These are phyloP conservation scores for Wickerhamiella hasegawae DNA, from an alignment of 805 yeast species.

Conservation along the genomic window DNA sequence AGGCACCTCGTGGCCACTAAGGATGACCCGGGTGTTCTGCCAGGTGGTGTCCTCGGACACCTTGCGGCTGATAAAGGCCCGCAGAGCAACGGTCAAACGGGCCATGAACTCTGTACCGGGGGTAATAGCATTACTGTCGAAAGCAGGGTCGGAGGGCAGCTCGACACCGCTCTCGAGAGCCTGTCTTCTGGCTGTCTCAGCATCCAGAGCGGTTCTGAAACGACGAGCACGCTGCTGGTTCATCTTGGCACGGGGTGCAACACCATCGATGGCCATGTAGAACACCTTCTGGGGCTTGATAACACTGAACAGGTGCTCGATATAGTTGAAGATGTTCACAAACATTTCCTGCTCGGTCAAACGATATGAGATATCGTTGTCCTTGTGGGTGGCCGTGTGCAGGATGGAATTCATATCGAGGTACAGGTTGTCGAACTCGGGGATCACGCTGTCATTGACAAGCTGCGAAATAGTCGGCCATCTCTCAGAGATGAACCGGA, in stretches of 20 bases:
- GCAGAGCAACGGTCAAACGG: slow-evolving; percentile 58
- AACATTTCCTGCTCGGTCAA: slow-evolving; percentile 83
- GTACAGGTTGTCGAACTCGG: slow-evolving; percentile 89
- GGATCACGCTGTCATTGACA: slow-evolving; percentile 65
- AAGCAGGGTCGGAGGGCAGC: slow-evolving; percentile 56
- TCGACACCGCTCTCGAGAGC: slow-evolving; percentile 60
- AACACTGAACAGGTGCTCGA: slow-evolving; percentile 79
- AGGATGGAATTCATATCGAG: slow-evolving; percentile 96
- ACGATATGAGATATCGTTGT: slow-evolving; percentile 42
- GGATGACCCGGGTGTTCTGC: slow-evolving; percentile 74
- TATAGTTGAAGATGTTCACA: slow-evolving; percentile 82
- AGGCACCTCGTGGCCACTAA: slow-evolving; percentile 93
- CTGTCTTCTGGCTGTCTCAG: slow-evolving; percentile 54
- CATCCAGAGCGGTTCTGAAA: slow-evolving; percentile 83
- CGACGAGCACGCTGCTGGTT: slow-evolving; percentile 92
- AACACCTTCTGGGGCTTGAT: slow-evolving; percentile 82
- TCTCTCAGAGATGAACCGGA: slow-evolving; percentile 92
- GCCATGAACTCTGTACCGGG: slow-evolving; percentile 99
- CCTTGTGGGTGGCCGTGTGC: slow-evolving; percentile 83
- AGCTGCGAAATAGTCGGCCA: slow-evolving; percentile 92
- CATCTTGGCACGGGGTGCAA: slow-evolving; percentile 97
- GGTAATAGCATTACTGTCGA: slow-evolving; percentile 95
- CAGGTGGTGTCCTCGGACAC: slow-evolving; percentile 83
- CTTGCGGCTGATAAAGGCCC: slow-evolving; percentile 89
- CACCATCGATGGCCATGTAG: slow-evolving; percentile 97